phyloP scores from a whole-genome alignment of 805 yeast species.

The Starmerella sirachaensis region DNA sequence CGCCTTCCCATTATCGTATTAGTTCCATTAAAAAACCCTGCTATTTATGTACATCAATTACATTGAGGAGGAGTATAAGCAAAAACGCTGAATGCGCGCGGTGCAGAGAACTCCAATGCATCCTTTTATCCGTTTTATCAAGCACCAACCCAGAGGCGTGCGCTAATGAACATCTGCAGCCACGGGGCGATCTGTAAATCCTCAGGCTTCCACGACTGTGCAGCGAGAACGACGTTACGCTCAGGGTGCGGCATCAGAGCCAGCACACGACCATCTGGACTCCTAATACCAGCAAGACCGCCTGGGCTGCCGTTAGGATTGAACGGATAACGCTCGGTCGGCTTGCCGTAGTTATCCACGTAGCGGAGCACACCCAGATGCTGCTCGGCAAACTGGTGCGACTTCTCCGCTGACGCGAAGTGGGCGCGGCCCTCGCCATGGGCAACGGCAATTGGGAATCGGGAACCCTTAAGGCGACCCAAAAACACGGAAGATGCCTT shows the following conservation, averaged over 20 bases:
- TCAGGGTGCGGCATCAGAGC: constrained; percentile 99
- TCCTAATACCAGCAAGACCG: constrained; percentile 84
- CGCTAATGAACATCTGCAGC: constrained; percentile 84
- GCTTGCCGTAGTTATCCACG: constrained; percentile 82
- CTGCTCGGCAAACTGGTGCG: constrained; percentile 37
- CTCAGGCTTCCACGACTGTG: constrained; percentile 81
- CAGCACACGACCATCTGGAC: constrained; percentile 86
- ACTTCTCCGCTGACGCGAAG: constrained; percentile 40
- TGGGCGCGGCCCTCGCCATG: constrained; percentile 96
- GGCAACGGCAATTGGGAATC: constrained; percentile 92
- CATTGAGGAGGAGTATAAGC: no score
- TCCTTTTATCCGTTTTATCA: no score
- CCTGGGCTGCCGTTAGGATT: constrained; percentile 94
- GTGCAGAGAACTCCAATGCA: no score
- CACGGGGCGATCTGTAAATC: constrained; percentile 54
- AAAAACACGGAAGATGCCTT: constrained; percentile 52
- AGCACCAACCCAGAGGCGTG: constrained; percentile 71
- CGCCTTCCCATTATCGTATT: no score
- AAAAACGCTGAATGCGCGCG: no score
- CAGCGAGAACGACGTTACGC: constrained; percentile 75
- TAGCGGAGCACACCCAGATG: constrained; percentile 57
- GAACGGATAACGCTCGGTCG: constrained; percentile 74
- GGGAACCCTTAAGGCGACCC: constrained; percentile 84
- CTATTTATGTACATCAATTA: no score
- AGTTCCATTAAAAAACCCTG: no score